Evolutionary conservation across 306 rosid genomes (phyloP).

Genomic region (Urtica urens): DNA sequence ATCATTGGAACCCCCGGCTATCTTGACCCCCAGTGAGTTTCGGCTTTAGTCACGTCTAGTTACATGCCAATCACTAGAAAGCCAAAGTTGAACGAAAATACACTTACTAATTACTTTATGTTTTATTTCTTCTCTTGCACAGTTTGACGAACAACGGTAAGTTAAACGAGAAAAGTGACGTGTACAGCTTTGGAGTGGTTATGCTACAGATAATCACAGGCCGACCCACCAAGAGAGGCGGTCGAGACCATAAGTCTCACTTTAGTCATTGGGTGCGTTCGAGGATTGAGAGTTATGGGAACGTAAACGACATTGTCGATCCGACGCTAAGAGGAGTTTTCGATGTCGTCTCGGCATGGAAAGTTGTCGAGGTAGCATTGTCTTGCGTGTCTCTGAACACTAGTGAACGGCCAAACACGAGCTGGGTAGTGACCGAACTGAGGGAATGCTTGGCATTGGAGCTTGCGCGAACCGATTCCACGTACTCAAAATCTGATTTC

Average conservation of each 20-base stretch:
- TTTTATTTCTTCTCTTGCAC: too few relatives aligned
- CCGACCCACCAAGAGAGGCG: background rate
- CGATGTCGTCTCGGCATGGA: conserved; percentile 19
- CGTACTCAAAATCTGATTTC: too few relatives aligned
- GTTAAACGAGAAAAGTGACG: conserved; percentile 11
- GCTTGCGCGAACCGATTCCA: conserved; percentile 2
- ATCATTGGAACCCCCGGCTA: conserved; percentile 35
- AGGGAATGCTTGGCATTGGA: conserved; percentile 14
- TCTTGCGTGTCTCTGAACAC: background rate
- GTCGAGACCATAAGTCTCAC: background rate
- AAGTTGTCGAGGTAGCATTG: conserved; percentile 26
- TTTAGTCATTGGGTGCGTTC: conserved; percentile 18
- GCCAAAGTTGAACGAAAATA: too few relatives aligned
- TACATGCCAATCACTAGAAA: too few relatives aligned
- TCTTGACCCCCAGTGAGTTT: conserved; percentile 37
- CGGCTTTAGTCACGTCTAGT: too few relatives aligned
- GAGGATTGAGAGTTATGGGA: conserved; percentile 11
- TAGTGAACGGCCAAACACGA: conserved; percentile 19
- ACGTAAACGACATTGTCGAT: conserved; percentile 14
- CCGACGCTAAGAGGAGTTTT: conserved; percentile 7
- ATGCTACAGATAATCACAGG: conserved; percentile 13
- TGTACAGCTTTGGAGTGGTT: conserved; percentile 17
- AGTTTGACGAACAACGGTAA: background rate
- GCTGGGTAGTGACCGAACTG: conserved; percentile 9
- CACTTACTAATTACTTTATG: too few relatives aligned